Evolutionary conservation across 257 asterid genomes (phyloP), one percentile per base, ranked within the genome.

Genomic region (Nicotiana paniculata): DNA sequence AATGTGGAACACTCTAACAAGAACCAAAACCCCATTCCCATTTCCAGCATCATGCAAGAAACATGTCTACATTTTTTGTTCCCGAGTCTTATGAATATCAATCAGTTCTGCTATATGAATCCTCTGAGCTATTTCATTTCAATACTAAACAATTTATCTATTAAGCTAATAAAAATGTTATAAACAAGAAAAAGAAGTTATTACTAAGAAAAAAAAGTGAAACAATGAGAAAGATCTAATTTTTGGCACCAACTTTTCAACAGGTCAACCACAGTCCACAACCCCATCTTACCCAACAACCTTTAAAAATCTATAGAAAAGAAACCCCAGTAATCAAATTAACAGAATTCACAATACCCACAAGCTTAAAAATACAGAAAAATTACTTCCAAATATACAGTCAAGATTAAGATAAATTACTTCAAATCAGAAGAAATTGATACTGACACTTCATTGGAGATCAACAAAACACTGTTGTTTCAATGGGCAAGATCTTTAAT

Each of bases 341-440:
- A 72, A 24, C 59, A 72, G 58, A n/a, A 70, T 70, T n/a, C 77
- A n/a, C 35, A 70, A 72, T 46, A 72, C 39, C 78, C 78, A 72
- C 13, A 46, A 43, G 61, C 39, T 72, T 30, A 21, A 72, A 9
- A 24, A 72, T 4, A 21, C 21, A 37, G 46, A 70, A 70, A 70
- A 3, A 68, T 39, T 21, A 69, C 35, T 69, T 69, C 57, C 37
- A 10, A 39, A n/a, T 69, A 54, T 69, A 10, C 21, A 37, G 12
- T 39, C 6, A 70, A 43, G 12, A 18, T 21, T 21, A 70, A 43
- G 32, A 5, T 21, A 10, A 61, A 24, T 70, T 72, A 72, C 78
- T 61, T 46, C 37, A 72, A 72, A 46, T 72, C 37, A 72, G 59
- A 72, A 72, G 61, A 72, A 24, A 2, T 46, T 24, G 39, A 43